Evolutionary conservation across 2,329 filamentous ascomycete species (phyloP).

Genomic region (Phyllosticta paracitricarpa): DNA sequence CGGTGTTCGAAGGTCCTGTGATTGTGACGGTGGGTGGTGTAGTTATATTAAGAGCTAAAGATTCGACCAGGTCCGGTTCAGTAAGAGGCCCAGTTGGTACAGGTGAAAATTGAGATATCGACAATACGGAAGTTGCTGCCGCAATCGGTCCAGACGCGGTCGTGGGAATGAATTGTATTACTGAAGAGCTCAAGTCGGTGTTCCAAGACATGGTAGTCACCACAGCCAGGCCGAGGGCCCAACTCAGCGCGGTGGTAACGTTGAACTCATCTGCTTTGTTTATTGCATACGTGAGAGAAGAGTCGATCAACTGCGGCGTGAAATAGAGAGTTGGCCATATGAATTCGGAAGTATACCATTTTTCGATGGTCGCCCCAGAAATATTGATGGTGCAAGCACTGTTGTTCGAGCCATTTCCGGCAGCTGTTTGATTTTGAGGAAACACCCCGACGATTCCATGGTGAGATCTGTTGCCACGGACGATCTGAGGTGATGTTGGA

Average conservation of each 20-base stretch:
- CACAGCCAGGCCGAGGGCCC: neutral
- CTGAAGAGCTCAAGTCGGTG: slow-evolving; percentile 14
- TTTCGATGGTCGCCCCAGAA: slow-evolving; percentile 23
- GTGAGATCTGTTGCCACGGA: neutral
- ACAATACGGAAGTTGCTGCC: slow-evolving; percentile 21
- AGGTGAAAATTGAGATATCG: slow-evolving; percentile 16
- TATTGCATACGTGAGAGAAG: slow-evolving; percentile 14
- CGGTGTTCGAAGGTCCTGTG: slow-evolving; percentile 17
- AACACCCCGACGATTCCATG: neutral
- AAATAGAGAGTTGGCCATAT: slow-evolving; percentile 10
- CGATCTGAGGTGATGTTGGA: neutral
- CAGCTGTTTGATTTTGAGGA: neutral
- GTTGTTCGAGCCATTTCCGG: slow-evolving; percentile 7
- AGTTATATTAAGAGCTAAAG: slow-evolving; percentile 14
- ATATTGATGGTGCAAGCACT: slow-evolving; percentile 24
- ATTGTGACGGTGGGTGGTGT: slow-evolving; percentile 18
- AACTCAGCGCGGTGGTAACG: slow-evolving; percentile 15
- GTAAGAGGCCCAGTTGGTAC: slow-evolving; percentile 19
- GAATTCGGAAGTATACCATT: slow-evolving; percentile 19
- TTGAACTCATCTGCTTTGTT: slow-evolving; percentile 20
- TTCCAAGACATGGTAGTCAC: neutral
- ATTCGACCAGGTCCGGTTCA: slow-evolving; percentile 12
- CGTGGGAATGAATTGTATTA: neutral
- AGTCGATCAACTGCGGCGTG: slow-evolving; percentile 12
- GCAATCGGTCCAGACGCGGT: slow-evolving; percentile 19